Conservation (phyloP, 345 rosid genomes). For the Ceriops decandra region DNA sequence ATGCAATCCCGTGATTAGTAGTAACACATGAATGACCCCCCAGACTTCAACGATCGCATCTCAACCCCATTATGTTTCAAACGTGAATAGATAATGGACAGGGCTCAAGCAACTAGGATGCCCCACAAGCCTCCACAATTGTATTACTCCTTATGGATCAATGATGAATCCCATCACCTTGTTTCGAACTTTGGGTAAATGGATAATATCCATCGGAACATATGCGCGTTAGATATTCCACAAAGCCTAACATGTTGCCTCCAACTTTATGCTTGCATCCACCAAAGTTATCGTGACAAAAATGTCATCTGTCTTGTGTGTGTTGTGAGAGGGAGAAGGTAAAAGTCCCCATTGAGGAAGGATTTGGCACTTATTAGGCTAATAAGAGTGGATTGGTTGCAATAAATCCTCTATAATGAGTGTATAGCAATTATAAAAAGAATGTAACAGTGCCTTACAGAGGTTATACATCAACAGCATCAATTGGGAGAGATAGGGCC, state of each 20-base stretch:
- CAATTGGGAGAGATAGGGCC: slow-evolving; percentile 67
- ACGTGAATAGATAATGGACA: neutral
- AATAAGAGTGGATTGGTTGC: slow-evolving; percentile 20
- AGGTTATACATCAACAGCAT: slow-evolving; percentile 48
- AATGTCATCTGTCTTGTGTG: neutral
- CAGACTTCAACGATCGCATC: too few species aligned
- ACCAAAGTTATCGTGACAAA: neutral
- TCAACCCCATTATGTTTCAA: too few species aligned
- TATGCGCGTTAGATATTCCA: neutral
- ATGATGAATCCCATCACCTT: neutral
- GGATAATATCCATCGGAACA: neutral
- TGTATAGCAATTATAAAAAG: slow-evolving; percentile 29
- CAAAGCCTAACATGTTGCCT: neutral
- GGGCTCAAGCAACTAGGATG: neutral
- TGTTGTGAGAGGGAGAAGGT: neutral
- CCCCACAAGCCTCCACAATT: slow-evolving; percentile 10
- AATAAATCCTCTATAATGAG: slow-evolving; percentile 26
- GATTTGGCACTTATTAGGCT: slow-evolving; percentile 5
- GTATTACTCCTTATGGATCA: neutral
- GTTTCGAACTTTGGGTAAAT: neutral
- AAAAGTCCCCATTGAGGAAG: neutral
- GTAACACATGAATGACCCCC: too few species aligned
- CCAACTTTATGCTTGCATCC: neutral
- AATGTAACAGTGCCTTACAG: slow-evolving; percentile 23
- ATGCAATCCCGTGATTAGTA: neutral